A percentile compares a stretch with the other conserved stretches of the same genome.
phyloP scores from a whole-genome alignment of 805 yeast genomes.

The Nakazawaea holstii region DNA sequence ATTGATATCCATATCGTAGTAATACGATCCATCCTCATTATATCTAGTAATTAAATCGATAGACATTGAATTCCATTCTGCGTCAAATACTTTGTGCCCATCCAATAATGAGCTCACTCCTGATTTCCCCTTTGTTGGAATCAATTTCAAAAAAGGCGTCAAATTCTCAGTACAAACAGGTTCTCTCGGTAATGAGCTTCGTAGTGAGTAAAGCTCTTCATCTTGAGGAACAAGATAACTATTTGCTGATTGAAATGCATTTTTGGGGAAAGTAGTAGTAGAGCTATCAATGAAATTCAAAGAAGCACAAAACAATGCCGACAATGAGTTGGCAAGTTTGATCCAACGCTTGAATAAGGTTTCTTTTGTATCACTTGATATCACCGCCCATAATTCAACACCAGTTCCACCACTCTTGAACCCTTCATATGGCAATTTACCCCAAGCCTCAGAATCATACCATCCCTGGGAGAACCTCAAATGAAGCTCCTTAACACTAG shows the following conservation, averaged over 20 bases:
- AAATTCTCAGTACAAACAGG: slow-evolving; percentile 96
- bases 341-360: slow-evolving; percentile 67
- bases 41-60: slow-evolving; percentile 68
- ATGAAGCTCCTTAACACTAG: slow-evolving; percentile 72
- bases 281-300: slow-evolving; percentile 80
- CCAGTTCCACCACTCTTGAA: slow-evolving; percentile 84
- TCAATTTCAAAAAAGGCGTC: slow-evolving; percentile 84
- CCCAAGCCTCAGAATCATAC: slow-evolving; percentile 92
- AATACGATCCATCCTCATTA: slow-evolving; percentile 19
- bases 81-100: slow-evolving; percentile 86
- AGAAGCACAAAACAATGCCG: slow-evolving; percentile 95
- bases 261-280: slow-evolving; percentile 64
- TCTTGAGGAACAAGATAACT: slow-evolving; percentile 27
- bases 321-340: slow-evolving; percentile 63
- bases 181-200: slow-evolving; percentile 91
- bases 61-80: slow-evolving; percentile 92
- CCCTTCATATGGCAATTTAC: slow-evolving; percentile 72
- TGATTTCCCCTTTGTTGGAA: slow-evolving; percentile 89
- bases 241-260: slow-evolving; percentile 27
- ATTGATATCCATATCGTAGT: slow-evolving; percentile 52
- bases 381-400: slow-evolving; percentile 85
- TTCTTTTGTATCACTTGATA: slow-evolving; percentile 54
- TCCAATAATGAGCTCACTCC: slow-evolving; percentile 83
- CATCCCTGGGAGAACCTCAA: slow-evolving; percentile 88
- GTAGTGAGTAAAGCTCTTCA: slow-evolving; percentile 43